A percentile compares a stretch with the other conserved stretches of the same genome.
Conservation (phyloP, 2,329 filamentous ascomycete genomes). For the Sclerotinia spermophila region DNA sequence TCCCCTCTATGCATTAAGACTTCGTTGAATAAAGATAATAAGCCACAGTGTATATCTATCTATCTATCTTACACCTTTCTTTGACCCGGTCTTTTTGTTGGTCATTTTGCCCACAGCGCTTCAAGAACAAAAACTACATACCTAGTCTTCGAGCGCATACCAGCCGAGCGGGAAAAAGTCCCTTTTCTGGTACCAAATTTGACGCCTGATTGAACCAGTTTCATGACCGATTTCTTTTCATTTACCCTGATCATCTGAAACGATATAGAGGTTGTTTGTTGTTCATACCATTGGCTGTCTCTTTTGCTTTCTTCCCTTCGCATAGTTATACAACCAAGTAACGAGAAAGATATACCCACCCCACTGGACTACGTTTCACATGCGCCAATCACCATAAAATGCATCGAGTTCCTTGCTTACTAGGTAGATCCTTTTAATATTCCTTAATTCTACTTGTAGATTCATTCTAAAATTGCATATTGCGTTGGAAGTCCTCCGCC, state of each 20-base stretch:
- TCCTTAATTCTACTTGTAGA: neutral
- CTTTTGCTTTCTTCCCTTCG: neutral
- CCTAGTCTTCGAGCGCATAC: neutral
- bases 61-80: neutral
- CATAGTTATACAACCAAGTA: neutral
- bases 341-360: neutral
- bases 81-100: neutral
- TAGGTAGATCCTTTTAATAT: neutral
- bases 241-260: neutral
- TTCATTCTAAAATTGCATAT: slow-evolving; percentile 5
- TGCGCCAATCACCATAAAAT: neutral
- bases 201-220: neutral
- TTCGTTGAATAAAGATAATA: neutral
- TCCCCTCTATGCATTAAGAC: neutral
- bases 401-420: neutral
- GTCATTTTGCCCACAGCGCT: neutral
- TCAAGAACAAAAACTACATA: neutral
- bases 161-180: neutral
- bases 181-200: neutral
- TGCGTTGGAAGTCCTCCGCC: slow-evolving; percentile 5
- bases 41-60: neutral
- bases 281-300: neutral
- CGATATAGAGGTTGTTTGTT: neutral
- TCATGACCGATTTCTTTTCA: neutral
- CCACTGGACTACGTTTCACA: neutral